A percentile compares a stretch with the other conserved stretches of the same genome.
phyloP scores from a whole-genome alignment of 2,329 filamentous ascomycete genomes.

The Aspergillus pseudoterreus region DNA sequence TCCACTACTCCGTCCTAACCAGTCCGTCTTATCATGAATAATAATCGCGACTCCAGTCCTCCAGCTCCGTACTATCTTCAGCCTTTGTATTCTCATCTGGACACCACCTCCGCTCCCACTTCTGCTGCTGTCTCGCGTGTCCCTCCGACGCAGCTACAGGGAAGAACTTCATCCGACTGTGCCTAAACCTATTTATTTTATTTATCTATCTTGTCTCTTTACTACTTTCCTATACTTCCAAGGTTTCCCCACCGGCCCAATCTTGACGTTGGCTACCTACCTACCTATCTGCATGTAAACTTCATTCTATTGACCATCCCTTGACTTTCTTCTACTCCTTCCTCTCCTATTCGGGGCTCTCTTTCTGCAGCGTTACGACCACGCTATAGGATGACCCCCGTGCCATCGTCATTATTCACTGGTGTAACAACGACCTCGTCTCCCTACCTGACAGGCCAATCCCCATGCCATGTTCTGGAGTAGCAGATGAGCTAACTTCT shows the following conservation, averaged over 20 bases:
- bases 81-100: no score
- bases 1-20: conserved; percentile 15
- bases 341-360: conserved; percentile 1
- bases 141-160: conserved; percentile 7
- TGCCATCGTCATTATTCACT: conserved; percentile 31
- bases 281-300: conserved; percentile 6
- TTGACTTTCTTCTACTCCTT: background rate
- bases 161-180: conserved; percentile 19
- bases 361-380: conserved; percentile 26
- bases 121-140: background rate
- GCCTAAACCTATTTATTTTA: conserved; percentile 21
- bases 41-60: conserved; percentile 14
- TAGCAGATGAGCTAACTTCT: conserved; percentile 34
- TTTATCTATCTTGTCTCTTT: background rate
- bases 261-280: conserved; percentile 1
- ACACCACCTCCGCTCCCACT: conserved; percentile 5
- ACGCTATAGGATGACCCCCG: conserved; percentile 31
- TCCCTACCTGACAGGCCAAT: conserved; percentile 29
- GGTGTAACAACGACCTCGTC: conserved; percentile 31
- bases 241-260: background rate
- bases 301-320: background rate
- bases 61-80: conserved; percentile 11
- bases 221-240: background rate
- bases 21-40: conserved; percentile 13
- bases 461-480: conserved; percentile 24